These are phyloP conservation scores for Pythium monospermum DNA, from an alignment of 352 stramenopile genomes.

Conservation along the genomic window DNA sequence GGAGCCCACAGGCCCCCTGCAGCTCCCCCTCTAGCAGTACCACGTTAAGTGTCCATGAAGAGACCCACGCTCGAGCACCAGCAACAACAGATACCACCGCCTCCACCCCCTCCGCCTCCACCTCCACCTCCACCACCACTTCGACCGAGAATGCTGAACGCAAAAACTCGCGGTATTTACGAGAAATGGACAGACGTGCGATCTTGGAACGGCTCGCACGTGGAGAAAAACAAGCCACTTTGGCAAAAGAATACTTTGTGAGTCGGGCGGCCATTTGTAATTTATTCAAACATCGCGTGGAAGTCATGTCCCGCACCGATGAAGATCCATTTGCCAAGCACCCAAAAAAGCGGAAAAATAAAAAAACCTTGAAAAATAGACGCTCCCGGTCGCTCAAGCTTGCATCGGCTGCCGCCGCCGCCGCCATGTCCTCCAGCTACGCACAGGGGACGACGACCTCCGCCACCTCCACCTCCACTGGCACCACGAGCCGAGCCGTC, in stretches of 20 bases:
- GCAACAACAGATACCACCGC: not conserved
- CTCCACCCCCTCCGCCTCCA: not conserved
- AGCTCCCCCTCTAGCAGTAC: too few species aligned
- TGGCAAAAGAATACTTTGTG: conserved; percentile 53
- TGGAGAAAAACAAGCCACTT: conserved; percentile 43
- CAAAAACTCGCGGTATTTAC: too few species aligned
- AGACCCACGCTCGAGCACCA: too few species aligned
- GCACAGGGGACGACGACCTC: too few species aligned
- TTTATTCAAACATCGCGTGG: conserved; percentile 40
- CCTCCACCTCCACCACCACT: too few species aligned
- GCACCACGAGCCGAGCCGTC: conserved; percentile 1
- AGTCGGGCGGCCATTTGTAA: conserved; percentile 60
- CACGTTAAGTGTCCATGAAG: too few species aligned
- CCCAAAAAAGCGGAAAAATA: conserved; percentile 27
- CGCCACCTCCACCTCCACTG: too few species aligned
- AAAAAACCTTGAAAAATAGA: conserved; percentile 15
- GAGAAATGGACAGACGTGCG: conserved; percentile 37
- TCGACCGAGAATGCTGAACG: too few species aligned
- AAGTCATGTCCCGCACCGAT: conserved; percentile 34
- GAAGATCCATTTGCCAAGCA: conserved; percentile 47
- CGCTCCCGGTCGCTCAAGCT: conserved; percentile 10
- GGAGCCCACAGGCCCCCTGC: too few species aligned
- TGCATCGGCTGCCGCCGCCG: conserved; percentile 1
- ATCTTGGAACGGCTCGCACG: conserved; percentile 37
- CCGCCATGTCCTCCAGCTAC: too few species aligned